Conservation (phyloP, 257 asterid species). For the Ballota nigra region DNA sequence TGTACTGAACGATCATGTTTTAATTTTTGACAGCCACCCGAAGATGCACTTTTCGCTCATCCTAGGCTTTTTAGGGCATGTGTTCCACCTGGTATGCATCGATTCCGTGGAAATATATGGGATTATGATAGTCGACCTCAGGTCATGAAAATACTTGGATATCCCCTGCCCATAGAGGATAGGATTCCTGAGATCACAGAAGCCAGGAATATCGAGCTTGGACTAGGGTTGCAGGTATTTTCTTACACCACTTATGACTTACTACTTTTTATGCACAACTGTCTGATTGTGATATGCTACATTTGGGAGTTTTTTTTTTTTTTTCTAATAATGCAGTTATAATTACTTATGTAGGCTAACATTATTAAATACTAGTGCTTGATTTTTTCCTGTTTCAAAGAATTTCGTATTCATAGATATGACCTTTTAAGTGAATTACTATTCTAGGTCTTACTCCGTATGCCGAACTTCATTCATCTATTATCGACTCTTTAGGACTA, state of each 20-base stretch:
- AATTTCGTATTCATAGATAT: background rate
- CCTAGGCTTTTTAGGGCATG: conserved; percentile 98
- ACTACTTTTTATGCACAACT: background rate
- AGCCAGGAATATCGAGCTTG: conserved; percentile 95
- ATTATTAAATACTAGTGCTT: background rate
- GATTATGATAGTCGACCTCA: conserved; percentile 82
- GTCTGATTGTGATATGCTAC: background rate
- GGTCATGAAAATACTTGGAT: conserved; percentile 78
- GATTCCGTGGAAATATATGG: conserved; percentile 97
- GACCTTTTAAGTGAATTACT: background rate
- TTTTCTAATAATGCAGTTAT: background rate
- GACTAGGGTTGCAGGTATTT: conserved; percentile 93
- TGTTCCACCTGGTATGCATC: conserved; percentile 99
- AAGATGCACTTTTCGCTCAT: conserved; percentile 91
- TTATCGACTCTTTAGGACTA: background rate
- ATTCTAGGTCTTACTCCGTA: background rate
- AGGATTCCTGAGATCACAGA: conserved; percentile 86
- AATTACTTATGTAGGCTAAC: background rate
- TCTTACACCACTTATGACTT: background rate
- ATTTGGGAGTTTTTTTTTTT: background rate
- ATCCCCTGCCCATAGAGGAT: conserved; percentile 68
- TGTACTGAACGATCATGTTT: background rate
- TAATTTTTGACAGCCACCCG: conserved; percentile 59
- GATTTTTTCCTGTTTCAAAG: background rate
- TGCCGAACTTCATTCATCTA: background rate